Conservation (phyloP, 306 rosid genomes). For the Vigna angularis region DNA sequence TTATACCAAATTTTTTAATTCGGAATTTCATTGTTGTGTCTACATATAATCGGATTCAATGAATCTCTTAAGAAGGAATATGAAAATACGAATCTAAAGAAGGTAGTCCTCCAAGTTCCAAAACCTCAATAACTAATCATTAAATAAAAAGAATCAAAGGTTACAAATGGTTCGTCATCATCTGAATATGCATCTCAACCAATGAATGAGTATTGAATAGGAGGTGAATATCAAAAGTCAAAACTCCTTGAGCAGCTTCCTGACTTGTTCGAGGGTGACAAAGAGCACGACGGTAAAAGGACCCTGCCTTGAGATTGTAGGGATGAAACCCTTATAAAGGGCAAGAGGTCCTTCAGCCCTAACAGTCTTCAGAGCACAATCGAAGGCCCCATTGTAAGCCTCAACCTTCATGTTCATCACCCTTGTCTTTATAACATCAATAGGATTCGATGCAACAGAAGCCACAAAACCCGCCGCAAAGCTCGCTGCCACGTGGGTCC, state of each 20-base stretch:
- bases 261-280: conserved; percentile 85
- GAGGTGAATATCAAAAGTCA: conserved; percentile 32
- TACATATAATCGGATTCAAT: background rate
- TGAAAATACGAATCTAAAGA: background rate
- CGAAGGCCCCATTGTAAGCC: conserved; percentile 74
- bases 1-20: background rate
- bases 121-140: background rate
- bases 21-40: background rate
- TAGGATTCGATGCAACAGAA: conserved; percentile 85
- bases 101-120: background rate
- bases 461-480: conserved; percentile 93
- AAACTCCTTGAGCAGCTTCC: conserved; percentile 65
- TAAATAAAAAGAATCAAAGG: background rate
- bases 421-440: conserved; percentile 92
- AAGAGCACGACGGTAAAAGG: conserved; percentile 89
- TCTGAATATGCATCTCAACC: background rate
- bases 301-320: conserved; percentile 86
- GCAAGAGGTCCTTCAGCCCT: conserved; percentile 83
- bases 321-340: conserved; percentile 84
- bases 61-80: background rate
- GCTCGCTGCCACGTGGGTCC: conserved; percentile 84
- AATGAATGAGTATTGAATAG: background rate
- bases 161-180: conserved; percentile 26
- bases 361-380: conserved; percentile 78
- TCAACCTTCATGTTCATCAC: conserved; percentile 91